Base-by-base conservation (phyloP, 768 basidiomycete species). In the Flagelloscypha sp. region DNA sequence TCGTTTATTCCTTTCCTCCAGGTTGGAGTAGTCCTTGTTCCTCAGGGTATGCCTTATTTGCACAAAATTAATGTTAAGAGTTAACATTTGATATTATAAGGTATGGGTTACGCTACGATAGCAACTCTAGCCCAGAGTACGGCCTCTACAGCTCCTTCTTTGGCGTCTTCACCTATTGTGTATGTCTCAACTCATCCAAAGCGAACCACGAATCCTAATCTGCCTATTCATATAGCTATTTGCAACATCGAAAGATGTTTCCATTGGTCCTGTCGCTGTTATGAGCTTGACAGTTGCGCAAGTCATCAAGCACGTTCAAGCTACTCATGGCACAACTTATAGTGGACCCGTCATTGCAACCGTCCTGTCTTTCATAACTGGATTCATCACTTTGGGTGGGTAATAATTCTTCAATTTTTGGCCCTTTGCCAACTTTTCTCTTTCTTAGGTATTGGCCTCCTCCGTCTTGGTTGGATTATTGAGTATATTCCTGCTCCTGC, bases 241-340 rank as follows among this genome's bases (percentile, higher is more conserved):
- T 52, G 94, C 92, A 16, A 98, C 95, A 0, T 88, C 88, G 19
- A 97, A 97, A 58, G 95, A 99, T 66, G 87, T 99, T 27, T 93
- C 90, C n/a, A 98, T 99, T 47, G 95, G 95, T 33, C 95, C 95
- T 2, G 94, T 98, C 47, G 94, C 95, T 6, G 94, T 99, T 54
- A 95, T 99, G 92, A 93, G 89, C 2, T 71, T 95, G 33, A 84
- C 85, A 13, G 76, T 79, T 12, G 72, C 87, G 6, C 77, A 87
- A 54, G 78, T 97, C 44, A 85, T 97, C 52, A 62, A 68, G 10
- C 57, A 70, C 23, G 75, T 95, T 35, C 49, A 81, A 28, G 48
- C 62, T 0, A 48, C 54, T 7, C 61, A 77, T 47, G 79, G 74
- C 1, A 60, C 58, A n/a, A 50, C 65, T 47, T 94, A 77, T 74